Conservation (phyloP, 179 eudicot genomes). For the Silene coronaria region DNA sequence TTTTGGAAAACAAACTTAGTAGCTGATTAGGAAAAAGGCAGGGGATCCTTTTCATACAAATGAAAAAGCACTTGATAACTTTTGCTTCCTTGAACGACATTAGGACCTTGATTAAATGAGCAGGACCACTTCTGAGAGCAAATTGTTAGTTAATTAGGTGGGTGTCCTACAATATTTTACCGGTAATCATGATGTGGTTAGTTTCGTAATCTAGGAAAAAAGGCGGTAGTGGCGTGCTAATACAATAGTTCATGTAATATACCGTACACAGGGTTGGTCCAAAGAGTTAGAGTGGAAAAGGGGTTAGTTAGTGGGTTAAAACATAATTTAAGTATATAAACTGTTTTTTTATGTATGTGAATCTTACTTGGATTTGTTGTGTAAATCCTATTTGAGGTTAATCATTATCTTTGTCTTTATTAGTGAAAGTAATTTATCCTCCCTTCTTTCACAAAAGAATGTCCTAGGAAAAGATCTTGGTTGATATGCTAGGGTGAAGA, state of each 20-base stretch:
- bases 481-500: slow-evolving; percentile 20
- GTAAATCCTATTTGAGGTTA: slow-evolving; percentile 19
- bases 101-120: slow-evolving; percentile 15
- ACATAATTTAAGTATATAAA: background rate
- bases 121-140: slow-evolving; percentile 21
- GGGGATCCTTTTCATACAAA: slow-evolving; percentile 22
- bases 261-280: slow-evolving; percentile 20
- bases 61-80: slow-evolving; percentile 28
- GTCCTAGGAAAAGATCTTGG: slow-evolving; percentile 24
- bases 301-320: slow-evolving; percentile 1
- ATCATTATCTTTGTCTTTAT: slow-evolving; percentile 19
- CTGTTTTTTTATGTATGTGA: slow-evolving; percentile 20
- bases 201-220: slow-evolving; percentile 14
- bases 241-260: slow-evolving; percentile 5
- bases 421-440: slow-evolving; percentile 20
- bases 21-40: slow-evolving; percentile 28
- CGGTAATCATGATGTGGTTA: slow-evolving; percentile 21
- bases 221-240: slow-evolving; percentile 21
- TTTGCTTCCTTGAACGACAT: slow-evolving; percentile 25
- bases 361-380: slow-evolving; percentile 18
- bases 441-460: slow-evolving; percentile 20
- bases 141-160: slow-evolving; percentile 17
- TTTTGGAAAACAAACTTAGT: slow-evolving; percentile 10
- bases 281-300: slow-evolving; percentile 16
- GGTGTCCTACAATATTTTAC: slow-evolving; percentile 14